Evolutionary conservation across 2,329 filamentous ascomycete genomes (phyloP), one percentile per base, ranked within the genome.

Genomic region (Domatiomyces globalis): DNA sequence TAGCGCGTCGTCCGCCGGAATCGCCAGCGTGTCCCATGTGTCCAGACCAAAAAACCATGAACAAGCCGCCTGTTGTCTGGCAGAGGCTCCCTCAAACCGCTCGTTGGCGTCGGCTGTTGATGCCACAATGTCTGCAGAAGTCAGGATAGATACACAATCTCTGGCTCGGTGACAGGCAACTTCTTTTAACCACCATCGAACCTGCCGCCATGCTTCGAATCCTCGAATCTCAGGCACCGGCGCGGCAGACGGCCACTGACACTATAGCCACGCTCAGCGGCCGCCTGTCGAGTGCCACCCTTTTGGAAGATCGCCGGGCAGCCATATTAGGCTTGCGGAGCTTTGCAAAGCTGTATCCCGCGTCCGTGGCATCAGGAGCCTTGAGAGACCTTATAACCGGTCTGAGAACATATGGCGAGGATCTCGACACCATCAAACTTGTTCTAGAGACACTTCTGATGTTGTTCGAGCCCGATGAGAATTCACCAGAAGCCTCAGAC

Each of bases 341-440:
- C 70, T 96, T 98, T 67, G 87, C 92, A 43, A 96, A 96, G 69
- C 83, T 94, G 55, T 96, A 90, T 62, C 94, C 92, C 39, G 94
- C 94, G 12, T 94, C 89, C 6, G 92, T 98, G 36, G 87, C 94
- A 1, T 95, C 89, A 3, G 89, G 88, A 42, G 87, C 89, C n/a
- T 72, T 98, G 46, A 79, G 90, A 56, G 87, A 85, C 51, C 75
- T 98, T 51, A 96, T 98, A 59, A 81, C 79, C 10, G 87, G 85
- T 61, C 71, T 98, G 49, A 80, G 80, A 59, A 88, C 87, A 65
- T 92, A 98, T 76, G 81, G 80, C 54, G 87, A 94, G 65, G 92
- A 98, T 75, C 84, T 95, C 52, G 92, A 98, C 67, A 98, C 94
- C 4, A 84, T 94, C 65, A 94, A 95, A 70, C 81, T 94, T 52